These are phyloP conservation scores for Talaromyces sp. DNA, from an alignment of 2,329 filamentous ascomycete genomes.

Conservation along the genomic window DNA sequence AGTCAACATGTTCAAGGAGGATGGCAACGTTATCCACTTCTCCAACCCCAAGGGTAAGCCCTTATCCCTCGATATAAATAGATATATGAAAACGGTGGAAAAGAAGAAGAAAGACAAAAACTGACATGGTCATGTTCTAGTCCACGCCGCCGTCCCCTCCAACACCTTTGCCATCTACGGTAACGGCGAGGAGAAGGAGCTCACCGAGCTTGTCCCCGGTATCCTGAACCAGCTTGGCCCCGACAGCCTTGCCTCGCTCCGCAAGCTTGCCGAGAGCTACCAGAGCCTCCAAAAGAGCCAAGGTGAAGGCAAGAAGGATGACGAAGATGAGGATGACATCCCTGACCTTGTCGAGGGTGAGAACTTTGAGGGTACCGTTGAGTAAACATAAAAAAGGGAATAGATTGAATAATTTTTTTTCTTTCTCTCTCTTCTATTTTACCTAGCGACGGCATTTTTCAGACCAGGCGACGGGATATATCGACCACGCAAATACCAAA, in stretches of 20 bases:
- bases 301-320: slow-evolving; percentile 68
- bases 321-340: slow-evolving; percentile 81
- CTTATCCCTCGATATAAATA: not conserved
- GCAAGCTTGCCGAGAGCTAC: slow-evolving; percentile 98
- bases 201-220: slow-evolving; percentile 96
- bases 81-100: not conserved
- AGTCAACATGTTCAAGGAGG: slow-evolving; percentile 99
- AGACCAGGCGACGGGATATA: not conserved
- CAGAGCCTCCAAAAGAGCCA: slow-evolving; percentile 97
- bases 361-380: slow-evolving; percentile 97
- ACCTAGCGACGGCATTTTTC: not conserved
- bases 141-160: slow-evolving; percentile 92
- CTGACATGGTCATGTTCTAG: slow-evolving; percentile 44
- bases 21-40: slow-evolving; percentile 99
- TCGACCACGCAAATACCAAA: not conserved
- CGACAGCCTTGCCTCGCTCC: slow-evolving; percentile 93
- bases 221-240: slow-evolving; percentile 99
- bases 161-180: slow-evolving; percentile 99
- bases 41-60: slow-evolving; percentile 88
- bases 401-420: not conserved
- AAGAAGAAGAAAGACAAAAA: not conserved
- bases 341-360: slow-evolving; percentile 94
- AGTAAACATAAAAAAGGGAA: slow-evolving; percentile 54
- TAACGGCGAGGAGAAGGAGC: slow-evolving; percentile 98
- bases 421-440: not conserved